Evolutionary conservation across 805 yeast species (phyloP).

Genomic region (Candida quercuum): DNA sequence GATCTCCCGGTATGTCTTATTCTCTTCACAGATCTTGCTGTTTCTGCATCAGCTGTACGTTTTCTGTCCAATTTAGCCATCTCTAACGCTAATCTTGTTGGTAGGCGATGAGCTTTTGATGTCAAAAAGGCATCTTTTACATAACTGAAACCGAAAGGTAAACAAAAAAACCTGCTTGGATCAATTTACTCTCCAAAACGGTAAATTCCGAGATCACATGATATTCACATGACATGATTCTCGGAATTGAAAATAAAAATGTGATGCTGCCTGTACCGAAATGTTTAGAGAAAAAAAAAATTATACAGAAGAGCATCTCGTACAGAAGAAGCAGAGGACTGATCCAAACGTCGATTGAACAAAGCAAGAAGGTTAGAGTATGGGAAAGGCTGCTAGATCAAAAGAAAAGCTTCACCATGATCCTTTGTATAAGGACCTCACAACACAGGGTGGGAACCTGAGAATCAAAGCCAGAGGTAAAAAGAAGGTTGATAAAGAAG

Average conservation of each 20-base stretch:
- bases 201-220: conserved; percentile 6
- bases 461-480: conserved; percentile 36
- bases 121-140: neutral
- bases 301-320: neutral
- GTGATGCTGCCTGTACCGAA: conserved; percentile 1
- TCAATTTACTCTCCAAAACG: conserved; percentile 1
- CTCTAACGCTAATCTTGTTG: too few species aligned
- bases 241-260: neutral
- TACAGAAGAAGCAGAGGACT: neutral
- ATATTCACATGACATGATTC: too few species aligned
- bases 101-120: too few species aligned
- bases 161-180: neutral
- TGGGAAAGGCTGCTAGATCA: conserved; percentile 62
- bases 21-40: conserved; percentile 13
- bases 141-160: neutral
- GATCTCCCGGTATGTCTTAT: conserved; percentile 25
- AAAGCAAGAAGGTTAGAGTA: too few species aligned
- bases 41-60: conserved; percentile 16
- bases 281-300: neutral
- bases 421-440: conserved; percentile 74
- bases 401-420: conserved; percentile 67
- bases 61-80: conserved; percentile 25
- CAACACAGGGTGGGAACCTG: conserved; percentile 69
- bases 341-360: neutral
- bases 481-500: conserved; percentile 36